A percentile compares a stretch with the other conserved stretches of the same genome.
These are phyloP conservation scores for Fusarium beomiforme DNA, from an alignment of 2,329 filamentous ascomycete genomes.

Conservation along the genomic window DNA sequence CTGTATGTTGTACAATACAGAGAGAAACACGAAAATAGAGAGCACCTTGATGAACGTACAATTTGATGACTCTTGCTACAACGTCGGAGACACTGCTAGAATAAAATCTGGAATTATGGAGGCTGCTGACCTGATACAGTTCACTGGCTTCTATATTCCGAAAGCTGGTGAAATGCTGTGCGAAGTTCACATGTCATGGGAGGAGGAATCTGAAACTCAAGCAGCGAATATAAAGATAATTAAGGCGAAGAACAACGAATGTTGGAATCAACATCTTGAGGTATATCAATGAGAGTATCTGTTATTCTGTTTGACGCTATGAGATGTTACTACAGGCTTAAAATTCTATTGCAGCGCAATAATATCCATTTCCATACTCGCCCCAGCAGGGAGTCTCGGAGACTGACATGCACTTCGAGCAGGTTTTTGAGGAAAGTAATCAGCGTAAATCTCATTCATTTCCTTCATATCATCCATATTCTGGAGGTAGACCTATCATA, in stretches of 20 bases:
- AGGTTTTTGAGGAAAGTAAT: constrained; percentile 32
- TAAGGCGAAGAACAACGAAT: background rate
- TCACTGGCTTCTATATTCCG: background rate
- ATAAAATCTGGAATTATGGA: background rate
- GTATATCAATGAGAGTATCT: background rate
- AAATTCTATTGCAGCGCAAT: constrained; percentile 13
- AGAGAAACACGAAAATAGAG: background rate
- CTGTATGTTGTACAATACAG: background rate
- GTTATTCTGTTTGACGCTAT: background rate
- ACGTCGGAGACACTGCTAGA: no score
- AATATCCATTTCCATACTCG: constrained; percentile 28
- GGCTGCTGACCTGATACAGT: background rate
- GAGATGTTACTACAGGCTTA: no score
- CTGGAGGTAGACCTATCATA: constrained; percentile 10
- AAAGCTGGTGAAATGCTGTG: background rate
- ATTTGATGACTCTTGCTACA: background rate
- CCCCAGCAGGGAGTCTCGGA: constrained; percentile 20
- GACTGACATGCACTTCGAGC: constrained; percentile 20
- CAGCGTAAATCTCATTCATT: constrained; percentile 27
- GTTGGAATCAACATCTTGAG: no score
- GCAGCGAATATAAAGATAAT: background rate
- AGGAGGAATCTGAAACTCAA: background rate
- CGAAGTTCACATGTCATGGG: background rate
- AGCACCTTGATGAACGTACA: background rate
- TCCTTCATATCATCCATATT: constrained; percentile 25